Conservation (phyloP, 139 green algal genomes). For the Deuterostichococcus epilithicus region DNA sequence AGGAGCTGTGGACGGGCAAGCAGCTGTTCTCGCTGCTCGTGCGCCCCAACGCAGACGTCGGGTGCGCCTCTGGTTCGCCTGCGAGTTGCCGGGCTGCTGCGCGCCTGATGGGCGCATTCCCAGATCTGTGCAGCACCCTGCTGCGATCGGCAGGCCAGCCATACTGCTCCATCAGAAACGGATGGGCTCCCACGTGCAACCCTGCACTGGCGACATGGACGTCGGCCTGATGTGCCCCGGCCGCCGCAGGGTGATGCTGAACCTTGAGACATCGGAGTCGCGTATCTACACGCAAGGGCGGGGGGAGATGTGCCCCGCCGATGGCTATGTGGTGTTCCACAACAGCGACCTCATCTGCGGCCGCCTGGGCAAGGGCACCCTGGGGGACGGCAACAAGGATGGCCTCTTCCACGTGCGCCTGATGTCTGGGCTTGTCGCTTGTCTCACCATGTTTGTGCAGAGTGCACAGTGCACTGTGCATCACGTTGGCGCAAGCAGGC, state of each 20-base stretch:
- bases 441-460: background rate
- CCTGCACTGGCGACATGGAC: too few relatives aligned
- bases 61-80: conserved; percentile 11
- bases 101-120: too few relatives aligned
- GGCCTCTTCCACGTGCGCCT: conserved; percentile 77
- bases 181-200: too few relatives aligned
- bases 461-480: background rate
- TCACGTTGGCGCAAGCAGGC: background rate
- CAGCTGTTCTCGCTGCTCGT: conserved; percentile 89
- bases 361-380: conserved; percentile 88
- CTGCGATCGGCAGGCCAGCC: too few relatives aligned
- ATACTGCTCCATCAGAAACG: too few relatives aligned
- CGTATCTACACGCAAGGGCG: conserved; percentile 64
- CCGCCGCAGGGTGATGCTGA: conserved; percentile 72
- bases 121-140: too few relatives aligned
- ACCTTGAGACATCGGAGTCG: conserved; percentile 86
- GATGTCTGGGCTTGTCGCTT: too few relatives aligned
- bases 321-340: conserved; percentile 89
- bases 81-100: too few relatives aligned
- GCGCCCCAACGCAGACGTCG: conserved; percentile 52
- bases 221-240: too few relatives aligned
- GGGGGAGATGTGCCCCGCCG: conserved; percentile 75
- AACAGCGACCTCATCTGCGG: conserved; percentile 90
- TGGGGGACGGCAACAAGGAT: conserved; percentile 84
- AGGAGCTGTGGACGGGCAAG: conserved; percentile 98